Base-by-base conservation (phyloP, 2,329 filamentous ascomycete genomes). In the Onygenales sp. region DNA sequence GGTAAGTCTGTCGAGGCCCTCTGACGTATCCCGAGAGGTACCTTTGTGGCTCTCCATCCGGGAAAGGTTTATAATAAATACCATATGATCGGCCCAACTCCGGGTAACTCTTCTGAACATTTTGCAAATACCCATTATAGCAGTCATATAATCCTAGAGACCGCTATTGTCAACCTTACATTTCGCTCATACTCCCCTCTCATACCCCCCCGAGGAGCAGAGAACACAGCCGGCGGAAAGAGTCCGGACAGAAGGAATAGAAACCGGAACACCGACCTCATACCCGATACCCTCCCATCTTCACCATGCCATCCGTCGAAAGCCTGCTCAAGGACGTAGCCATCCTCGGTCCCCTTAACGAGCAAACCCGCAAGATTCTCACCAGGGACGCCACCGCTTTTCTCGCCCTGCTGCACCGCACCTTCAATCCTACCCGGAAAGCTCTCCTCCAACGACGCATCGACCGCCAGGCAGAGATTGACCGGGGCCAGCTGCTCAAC, bases 341-440 rank as follows among this genome's bases (percentile, higher is more conserved):
- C 73, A 82, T 97, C 78, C 84, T 89, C 65, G 92, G 89, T 66
- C 73, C 81, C 58, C 76, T 97, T 67, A 84, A 83, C 66, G 83
- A 92, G 55, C 77, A 85, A 63, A 86, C 91, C 71, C 84, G 83
- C 75, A 92, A 95, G 79, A 94, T 98, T 70, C 82, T 97, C 60
- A 95, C 84, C 58, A 92, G 90, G 63, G 82, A 94, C 60, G 92
- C 92, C 53, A 84, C 89, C 60, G 87, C 89, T 58, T 98, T 97
- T 78, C 83, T 98, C 57, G 88, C 92, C 39, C 85, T 96, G 59
- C 83, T 98, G 65, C 93, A 98, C 77, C 86, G 92, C 68, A 89
- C 90, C 60, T 97, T 97, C 81, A 94, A 97, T 72, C 76, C 72
- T 59, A 92, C 86, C 53, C 88, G 93, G 73, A 95, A 95, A 78